A percentile compares a stretch with the other conserved stretches of the same genome.
Conservation (phyloP, 2,329 filamentous ascomycete species). For the Aspergillus puulaauensis region DNA sequence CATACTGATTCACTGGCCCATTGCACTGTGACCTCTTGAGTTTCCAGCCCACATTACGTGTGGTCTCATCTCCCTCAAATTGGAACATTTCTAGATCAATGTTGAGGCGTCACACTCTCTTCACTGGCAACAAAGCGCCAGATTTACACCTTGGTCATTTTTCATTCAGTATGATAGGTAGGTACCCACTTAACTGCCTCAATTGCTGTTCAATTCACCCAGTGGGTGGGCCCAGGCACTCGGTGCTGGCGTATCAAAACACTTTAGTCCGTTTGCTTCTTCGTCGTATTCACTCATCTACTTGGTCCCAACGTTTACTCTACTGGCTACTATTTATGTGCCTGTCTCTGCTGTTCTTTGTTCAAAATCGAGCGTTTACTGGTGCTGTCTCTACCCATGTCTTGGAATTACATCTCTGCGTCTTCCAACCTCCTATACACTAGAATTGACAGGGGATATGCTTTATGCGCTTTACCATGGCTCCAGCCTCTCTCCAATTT, state of each 20-base stretch:
- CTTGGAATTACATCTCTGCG: background rate
- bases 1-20: background rate
- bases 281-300: background rate
- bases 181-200: no score
- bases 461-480: background rate
- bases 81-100: background rate
- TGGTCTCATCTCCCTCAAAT: background rate
- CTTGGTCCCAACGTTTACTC: no score
- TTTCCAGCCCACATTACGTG: background rate
- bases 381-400: constrained; percentile 1
- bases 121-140: background rate
- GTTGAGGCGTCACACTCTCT: background rate
- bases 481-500: constrained; percentile 34
- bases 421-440: background rate
- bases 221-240: background rate
- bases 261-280: background rate
- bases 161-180: no score
- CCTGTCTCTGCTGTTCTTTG: background rate
- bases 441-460: background rate
- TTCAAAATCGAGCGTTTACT: background rate
- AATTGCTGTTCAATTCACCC: background rate
- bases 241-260: background rate
- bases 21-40: background rate
- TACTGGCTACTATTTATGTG: background rate
- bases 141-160: background rate